Evolutionary conservation across 768 basidiomycete species (phyloP), one percentile per base, ranked within the genome.

Genomic region (Rhizopogon vesiculosus): DNA sequence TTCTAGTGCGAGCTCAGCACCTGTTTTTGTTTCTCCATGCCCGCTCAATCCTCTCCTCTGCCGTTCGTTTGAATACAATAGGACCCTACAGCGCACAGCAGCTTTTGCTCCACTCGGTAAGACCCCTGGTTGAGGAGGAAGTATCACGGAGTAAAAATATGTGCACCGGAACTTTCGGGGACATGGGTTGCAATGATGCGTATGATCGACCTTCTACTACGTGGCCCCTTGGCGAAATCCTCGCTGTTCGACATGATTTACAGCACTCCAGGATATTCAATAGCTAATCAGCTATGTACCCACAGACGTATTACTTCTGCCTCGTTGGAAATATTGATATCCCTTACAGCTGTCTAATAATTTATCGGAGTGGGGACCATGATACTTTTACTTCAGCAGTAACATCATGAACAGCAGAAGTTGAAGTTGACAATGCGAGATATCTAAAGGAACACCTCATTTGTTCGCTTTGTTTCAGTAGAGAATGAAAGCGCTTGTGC

Each of bases 211-310:
- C 95, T 4, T 87, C 88, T 39, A 93, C 86, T 63, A 98, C 92
- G 15, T 98, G 96, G 96, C 97, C 96, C 1, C 70, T 99, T 18
- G 95, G 94, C 16, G 97, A 99, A 72, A 88, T 98, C 41, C 77
- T 98, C 29, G 85, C 89, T 38, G 82, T 84, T 41, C 78, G 97
- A 56, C 97, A 99, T 70, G 96, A 98, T 73, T 73, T 93, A 64
- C 91, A 94, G 70, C 96, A 98, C 73, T 95, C 93, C 43, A 81
- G 95, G 57, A 93, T 98, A 60, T 99, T 99, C 78, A 99, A 99
- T 72, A 90, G 88, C 72, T 89, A 54, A 55, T 19, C 7, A 6
- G 16, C 29, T 7, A 10, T 29, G 40, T 43, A 28, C 10, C 13
- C 13, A 13, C 13, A 38, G 35, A 38, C 12, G 16, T 22, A 15